These are phyloP conservation scores for Nephelium lappaceum DNA, from an alignment of 345 rosid genomes.

Conservation along the genomic window DNA sequence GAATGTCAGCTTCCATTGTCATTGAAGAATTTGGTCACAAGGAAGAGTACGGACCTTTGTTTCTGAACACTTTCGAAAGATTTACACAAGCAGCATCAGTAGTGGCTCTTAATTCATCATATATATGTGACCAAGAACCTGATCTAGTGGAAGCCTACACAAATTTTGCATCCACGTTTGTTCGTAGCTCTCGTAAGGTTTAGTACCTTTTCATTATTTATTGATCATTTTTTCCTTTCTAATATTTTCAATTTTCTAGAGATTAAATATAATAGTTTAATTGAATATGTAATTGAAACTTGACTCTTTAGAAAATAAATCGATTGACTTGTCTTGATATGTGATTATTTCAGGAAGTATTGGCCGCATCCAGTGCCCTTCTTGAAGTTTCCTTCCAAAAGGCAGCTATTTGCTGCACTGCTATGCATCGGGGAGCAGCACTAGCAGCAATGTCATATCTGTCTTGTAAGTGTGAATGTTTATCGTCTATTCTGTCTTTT, in stretches of 20 bases:
- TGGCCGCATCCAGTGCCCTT: slow-evolving; percentile 73
- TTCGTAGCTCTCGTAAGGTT: slow-evolving; percentile 81
- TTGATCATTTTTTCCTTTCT: slow-evolving; percentile 5
- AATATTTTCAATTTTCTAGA: neutral
- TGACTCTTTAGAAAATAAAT: neutral
- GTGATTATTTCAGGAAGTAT: slow-evolving; percentile 58
- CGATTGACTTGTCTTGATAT: slow-evolving; percentile 18
- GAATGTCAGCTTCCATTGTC: slow-evolving; percentile 72
- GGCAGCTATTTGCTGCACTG: slow-evolving; percentile 97
- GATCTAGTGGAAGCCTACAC: slow-evolving; percentile 94
- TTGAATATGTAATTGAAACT: slow-evolving; percentile 12
- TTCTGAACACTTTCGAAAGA: slow-evolving; percentile 78
- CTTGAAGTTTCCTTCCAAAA: slow-evolving; percentile 92
- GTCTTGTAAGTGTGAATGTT: slow-evolving; percentile 57
- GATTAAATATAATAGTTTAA: neutral
- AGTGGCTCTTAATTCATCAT: slow-evolving; percentile 84
- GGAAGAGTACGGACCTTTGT: slow-evolving; percentile 81
- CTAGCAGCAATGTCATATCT: slow-evolving; percentile 94
- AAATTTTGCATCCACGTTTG: slow-evolving; percentile 79
- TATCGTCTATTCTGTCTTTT: neutral
- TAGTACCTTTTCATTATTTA: slow-evolving; percentile 27
- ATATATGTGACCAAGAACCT: slow-evolving; percentile 97
- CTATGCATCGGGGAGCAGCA: slow-evolving; percentile 99
- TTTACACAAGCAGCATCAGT: slow-evolving; percentile 82
- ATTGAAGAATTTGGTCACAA: slow-evolving; percentile 88